These are phyloP conservation scores for Blumeria graminis DNA, from an alignment of 2,329 filamentous ascomycete species.

Conservation along the genomic window DNA sequence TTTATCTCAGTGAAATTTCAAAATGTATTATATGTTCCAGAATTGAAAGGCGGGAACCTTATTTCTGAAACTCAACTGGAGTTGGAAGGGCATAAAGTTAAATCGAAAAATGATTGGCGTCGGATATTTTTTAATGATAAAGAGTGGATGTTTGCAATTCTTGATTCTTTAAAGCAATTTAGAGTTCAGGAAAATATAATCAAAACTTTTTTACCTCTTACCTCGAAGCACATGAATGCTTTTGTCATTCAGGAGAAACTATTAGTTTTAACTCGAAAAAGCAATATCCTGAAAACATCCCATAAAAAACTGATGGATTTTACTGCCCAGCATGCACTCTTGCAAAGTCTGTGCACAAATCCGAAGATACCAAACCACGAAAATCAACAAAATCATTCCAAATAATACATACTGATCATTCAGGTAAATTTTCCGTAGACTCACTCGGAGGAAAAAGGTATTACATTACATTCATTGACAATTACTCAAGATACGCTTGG, in stretches of 20 bases:
- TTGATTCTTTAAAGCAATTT: conserved; percentile 1
- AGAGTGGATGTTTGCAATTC: neutral
- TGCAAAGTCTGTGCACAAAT: neutral
- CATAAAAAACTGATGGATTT: neutral
- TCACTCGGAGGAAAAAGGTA: neutral
- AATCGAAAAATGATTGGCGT: neutral
- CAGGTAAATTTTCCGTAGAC: neutral
- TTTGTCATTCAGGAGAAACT: neutral
- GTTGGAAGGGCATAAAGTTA: neutral
- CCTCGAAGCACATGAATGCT: neutral
- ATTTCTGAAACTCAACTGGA: neutral
- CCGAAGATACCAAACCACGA: neutral
- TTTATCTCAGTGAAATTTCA: neutral
- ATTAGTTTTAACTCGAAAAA: neutral
- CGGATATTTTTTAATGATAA: neutral
- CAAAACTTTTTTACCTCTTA: conserved; percentile 1
- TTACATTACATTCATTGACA: conserved; percentile 1
- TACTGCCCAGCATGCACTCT: neutral
- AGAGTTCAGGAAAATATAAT: neutral
- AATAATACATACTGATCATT: neutral
- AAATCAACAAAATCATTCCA: neutral
- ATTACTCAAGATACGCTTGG: neutral
- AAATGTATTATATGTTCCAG: neutral
- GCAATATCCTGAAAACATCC: neutral
- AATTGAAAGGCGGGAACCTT: neutral